These are phyloP conservation scores for Rhodotorula sp. DNA, from an alignment of 1,284 basidiomycete genomes.

Conservation along the genomic window DNA sequence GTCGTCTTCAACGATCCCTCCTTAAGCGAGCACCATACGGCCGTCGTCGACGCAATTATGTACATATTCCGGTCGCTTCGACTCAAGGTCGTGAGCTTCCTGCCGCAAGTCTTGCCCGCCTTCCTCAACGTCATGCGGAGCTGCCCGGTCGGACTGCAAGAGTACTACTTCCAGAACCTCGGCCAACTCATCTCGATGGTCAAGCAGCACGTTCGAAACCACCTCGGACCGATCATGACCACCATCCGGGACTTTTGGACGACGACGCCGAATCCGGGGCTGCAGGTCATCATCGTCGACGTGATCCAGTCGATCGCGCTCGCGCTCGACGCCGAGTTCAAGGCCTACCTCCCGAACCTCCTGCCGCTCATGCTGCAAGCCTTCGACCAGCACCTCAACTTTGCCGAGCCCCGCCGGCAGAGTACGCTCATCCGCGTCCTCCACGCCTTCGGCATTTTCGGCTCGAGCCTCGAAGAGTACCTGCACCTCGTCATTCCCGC, in stretches of 20 bases:
- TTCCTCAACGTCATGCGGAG: conserved; percentile 85
- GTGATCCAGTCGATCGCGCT: conserved; percentile 93
- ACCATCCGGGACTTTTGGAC: conserved; percentile 83
- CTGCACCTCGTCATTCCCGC: conserved; percentile 94
- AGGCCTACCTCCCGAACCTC: conserved; percentile 90
- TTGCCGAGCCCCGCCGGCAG: conserved; percentile 63
- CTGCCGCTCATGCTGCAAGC: conserved; percentile 84
- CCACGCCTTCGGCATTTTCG: conserved; percentile 89
- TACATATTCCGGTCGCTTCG: conserved; percentile 99
- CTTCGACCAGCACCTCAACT: conserved; percentile 83
- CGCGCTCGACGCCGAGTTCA: conserved; percentile 96
- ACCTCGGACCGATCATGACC: conserved; percentile 76
- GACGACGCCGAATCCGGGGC: conserved; percentile 61
- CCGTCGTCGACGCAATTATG: conserved; percentile 97
- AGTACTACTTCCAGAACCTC: conserved; percentile 94
- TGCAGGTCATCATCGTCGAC: conserved; percentile 90
- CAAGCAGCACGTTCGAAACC: conserved; percentile 95
- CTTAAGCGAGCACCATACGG: conserved; percentile 76
- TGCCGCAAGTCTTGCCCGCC: conserved; percentile 96
- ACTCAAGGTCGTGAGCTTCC: conserved; percentile 90
- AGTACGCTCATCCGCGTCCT: conserved; percentile 84
- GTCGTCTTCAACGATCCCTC: conserved; percentile 86
- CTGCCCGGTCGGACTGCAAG: conserved; percentile 75
- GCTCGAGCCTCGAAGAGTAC: conserved; percentile 96
- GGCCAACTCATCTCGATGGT: conserved; percentile 95